Conservation (phyloP, 2,329 filamentous ascomycete species). For the Chaetomiaceae sp. region DNA sequence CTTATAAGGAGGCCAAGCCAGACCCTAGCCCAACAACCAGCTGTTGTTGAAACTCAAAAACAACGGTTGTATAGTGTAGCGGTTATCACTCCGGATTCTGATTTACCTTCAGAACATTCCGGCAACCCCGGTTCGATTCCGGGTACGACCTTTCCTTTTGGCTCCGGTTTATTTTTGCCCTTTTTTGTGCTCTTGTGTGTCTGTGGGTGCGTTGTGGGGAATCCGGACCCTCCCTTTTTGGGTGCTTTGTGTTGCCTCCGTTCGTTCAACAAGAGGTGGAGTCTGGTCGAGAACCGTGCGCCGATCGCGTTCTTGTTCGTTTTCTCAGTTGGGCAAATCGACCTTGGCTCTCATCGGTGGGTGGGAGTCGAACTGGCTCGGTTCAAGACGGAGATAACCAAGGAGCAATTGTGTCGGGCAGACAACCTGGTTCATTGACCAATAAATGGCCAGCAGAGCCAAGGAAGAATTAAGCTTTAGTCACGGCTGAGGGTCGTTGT, state of each 20-base stretch:
- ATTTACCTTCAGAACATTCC: conserved; percentile 15
- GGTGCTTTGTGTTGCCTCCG: too few species aligned
- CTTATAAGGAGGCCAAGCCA: too few species aligned
- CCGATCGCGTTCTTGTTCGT: too few species aligned
- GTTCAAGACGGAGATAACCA: neutral
- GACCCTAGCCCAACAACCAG: conserved; percentile 8
- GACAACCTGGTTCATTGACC: too few species aligned
- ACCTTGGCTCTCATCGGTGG: too few species aligned
- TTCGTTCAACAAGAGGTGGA: too few species aligned
- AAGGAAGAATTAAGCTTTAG: too few species aligned
- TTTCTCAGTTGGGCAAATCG: too few species aligned
- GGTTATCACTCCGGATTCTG: conserved; percentile 25
- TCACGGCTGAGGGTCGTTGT: neutral
- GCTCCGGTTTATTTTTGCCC: neutral
- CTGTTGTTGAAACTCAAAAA: neutral
- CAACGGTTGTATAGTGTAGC: conserved; percentile 23
- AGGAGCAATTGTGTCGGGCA: neutral
- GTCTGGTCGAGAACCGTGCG: too few species aligned
- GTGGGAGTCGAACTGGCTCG: too few species aligned
- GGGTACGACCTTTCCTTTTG: conserved; percentile 21
- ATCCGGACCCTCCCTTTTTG: too few species aligned
- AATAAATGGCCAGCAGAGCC: too few species aligned
- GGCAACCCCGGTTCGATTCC: conserved; percentile 25
- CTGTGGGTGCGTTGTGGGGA: neutral
- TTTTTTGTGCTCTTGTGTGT: neutral